Evolutionary conservation across 371 early-diverging fungal species (phyloP), one percentile per base, ranked within the genome.

Genomic region (Syncephalastrum sp.): DNA sequence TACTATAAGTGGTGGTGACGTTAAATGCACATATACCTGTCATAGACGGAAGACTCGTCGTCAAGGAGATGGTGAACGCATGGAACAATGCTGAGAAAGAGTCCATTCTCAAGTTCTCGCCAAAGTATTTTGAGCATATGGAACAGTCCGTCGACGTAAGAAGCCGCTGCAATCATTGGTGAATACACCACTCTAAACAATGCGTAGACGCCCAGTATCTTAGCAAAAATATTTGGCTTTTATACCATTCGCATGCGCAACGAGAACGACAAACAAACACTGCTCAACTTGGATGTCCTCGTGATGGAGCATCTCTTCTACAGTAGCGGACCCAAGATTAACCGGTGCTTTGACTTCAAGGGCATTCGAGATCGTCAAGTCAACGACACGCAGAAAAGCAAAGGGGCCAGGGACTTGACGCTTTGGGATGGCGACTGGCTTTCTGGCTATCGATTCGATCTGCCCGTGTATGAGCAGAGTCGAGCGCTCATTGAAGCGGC

Each of bases 221-320:
- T 97, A 42, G 94, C 92, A 42, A 94, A 94, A 69, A 95, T 97
- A 45, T 91, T 95, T 78, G 96, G 96, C 0, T 87, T 95, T 59
- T 95, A 93, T 60, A 85, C 87, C 5, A 83, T 97, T 44, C 82
- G 83, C 48, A 88, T 85, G 67, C 88, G 85, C 63, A 91, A 88
- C 50, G 56, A 81, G 6, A 63, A 68, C 1, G 88, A 88, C 15
- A 87, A 91, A 27, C 85, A 85, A 24, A 64, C 72, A 3, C 65
- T 81, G 21, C 41, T 77, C 27, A 87, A 91, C 56, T 83, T 96
- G 63, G 94, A 94, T 64, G 83, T 96, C 1, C 68, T 96, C n/a
- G 93, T 97, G 5, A 95, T 95, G 96, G 97, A 97, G 66, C 91
- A 96, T 62, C 70, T 97, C 49, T 96, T 94, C 64, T 92, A 85